phyloP scores from a whole-genome alignment of 331 rosid species.

The Pyrus hybrid region DNA sequence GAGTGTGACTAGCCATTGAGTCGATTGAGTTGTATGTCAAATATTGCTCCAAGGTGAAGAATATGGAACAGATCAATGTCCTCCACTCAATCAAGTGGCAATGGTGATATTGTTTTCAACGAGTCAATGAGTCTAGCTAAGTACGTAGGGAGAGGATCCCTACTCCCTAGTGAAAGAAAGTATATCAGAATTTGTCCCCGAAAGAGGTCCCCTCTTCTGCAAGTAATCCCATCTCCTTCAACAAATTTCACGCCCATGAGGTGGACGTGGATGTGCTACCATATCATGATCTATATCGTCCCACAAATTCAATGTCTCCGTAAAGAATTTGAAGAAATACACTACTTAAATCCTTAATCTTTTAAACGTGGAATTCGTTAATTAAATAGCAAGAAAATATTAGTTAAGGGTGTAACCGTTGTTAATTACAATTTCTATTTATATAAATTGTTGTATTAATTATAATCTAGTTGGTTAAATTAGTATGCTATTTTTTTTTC shows the following conservation, averaged over 20 bases:
- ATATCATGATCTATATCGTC: not conserved
- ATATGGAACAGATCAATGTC: not conserved
- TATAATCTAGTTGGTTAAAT: too few relatives aligned
- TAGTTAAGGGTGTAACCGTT: too few relatives aligned
- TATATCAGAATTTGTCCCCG: not conserved
- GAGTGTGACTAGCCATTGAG: not conserved
- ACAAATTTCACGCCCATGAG: not conserved
- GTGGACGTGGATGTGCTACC: not conserved
- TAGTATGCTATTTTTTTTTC: too few relatives aligned
- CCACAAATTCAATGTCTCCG: not conserved
- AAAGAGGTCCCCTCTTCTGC: constrained; percentile 7
- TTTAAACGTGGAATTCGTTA: too few relatives aligned
- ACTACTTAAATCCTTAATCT: too few relatives aligned
- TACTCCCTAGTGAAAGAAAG: constrained; percentile 11
- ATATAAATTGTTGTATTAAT: too few relatives aligned
- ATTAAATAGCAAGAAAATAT: too few relatives aligned
- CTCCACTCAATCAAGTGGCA: not conserved
- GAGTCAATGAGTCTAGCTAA: not conserved
- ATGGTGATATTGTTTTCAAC: not conserved
- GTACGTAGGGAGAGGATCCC: not conserved
- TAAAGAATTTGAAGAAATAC: too few relatives aligned
- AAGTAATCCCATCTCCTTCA: not conserved
- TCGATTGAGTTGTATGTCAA: not conserved
- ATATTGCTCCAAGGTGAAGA: not conserved
- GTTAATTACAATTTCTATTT: too few relatives aligned